These are phyloP conservation scores for Podila minutissima DNA, from an alignment of 192 early-diverging fungal genomes.

Conservation along the genomic window DNA sequence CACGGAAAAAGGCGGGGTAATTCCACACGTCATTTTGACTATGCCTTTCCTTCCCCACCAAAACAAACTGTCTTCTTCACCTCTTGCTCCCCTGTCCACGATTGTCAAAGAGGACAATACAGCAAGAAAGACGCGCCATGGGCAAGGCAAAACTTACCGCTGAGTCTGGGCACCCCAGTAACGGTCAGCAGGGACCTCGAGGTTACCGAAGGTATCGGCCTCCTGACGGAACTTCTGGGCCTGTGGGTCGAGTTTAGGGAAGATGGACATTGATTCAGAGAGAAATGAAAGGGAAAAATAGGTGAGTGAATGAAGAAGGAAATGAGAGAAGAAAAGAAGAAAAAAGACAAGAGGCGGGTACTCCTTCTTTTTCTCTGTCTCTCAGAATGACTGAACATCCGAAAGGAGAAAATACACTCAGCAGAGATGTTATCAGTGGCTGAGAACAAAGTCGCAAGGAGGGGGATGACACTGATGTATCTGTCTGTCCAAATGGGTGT, in stretches of 20 bases:
- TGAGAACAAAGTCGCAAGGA: no score
- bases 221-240: slow-evolving; percentile 74
- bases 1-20: not conserved
- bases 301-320: not conserved
- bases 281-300: not conserved
- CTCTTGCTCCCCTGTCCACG: no score
- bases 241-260: slow-evolving; percentile 51
- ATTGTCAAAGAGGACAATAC: not conserved
- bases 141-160: slow-evolving; percentile 61
- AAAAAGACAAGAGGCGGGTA: not conserved
- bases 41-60: no score
- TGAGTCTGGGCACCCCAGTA: slow-evolving; percentile 99
- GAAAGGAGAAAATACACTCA: no score
- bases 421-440: no score
- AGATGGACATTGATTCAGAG: slow-evolving; percentile 25
- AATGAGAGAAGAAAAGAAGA: slow-evolving; percentile 1
- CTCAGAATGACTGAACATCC: not conserved
- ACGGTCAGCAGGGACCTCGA: slow-evolving; percentile 93
- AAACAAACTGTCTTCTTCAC: no score
- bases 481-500: no score
- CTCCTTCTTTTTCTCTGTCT: not conserved
- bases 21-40: no score
- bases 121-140: not conserved
- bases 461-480: no score
- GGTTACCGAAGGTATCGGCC: slow-evolving; percentile 93